Base-by-base conservation (phyloP, 257 asterid genomes). In the Scutellaria galericulata region DNA sequence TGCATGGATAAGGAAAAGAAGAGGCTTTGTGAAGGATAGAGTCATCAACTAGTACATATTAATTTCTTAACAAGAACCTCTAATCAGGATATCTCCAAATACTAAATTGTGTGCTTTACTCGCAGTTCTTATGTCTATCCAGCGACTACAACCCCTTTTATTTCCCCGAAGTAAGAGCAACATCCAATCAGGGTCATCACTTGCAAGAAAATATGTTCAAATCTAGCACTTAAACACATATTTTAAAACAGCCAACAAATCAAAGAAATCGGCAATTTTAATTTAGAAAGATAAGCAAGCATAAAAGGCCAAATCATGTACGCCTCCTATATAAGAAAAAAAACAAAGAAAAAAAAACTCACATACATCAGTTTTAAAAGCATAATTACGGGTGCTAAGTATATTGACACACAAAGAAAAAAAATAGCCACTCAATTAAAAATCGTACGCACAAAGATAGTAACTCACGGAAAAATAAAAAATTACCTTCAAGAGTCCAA, bases 401-500 rank as follows among this genome's bases (percentile, higher is more conserved):
- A 20, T 5, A 13, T 14, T 62, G 51, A 37, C 46, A 39, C 20
- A 13, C 20, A 15, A 18, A 59, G 70, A 39, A 18, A 35, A 47
- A 56, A 14, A 74, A 56, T 24, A 24, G 27, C 54, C 18, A 57
- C 13, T 27, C 4, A 39, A 64, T 27, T 39, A 18, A 54, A 39
- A 39, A 39, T 3, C 7, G 31, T 13, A 18, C 55, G 55, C 18
- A 13, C 27, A 73, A 20, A 40, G 15, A 54, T 53, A 60, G 15
- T 2, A 68, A 41, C 20, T 68, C 61, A 42, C 55, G 20, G 48
- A 45, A 52, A 48, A 72, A 56, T 42, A 51, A 14, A 14, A 4
- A 48, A 57, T 62, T 80, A 91, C 97, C 98, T 83, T 94, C 95
- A 63, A 94, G 77, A 71, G 87, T 84, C 98, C 97, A 94, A 59